Conservation (phyloP, 1,284 basidiomycete species). For the Amylostereum areolatum region DNA sequence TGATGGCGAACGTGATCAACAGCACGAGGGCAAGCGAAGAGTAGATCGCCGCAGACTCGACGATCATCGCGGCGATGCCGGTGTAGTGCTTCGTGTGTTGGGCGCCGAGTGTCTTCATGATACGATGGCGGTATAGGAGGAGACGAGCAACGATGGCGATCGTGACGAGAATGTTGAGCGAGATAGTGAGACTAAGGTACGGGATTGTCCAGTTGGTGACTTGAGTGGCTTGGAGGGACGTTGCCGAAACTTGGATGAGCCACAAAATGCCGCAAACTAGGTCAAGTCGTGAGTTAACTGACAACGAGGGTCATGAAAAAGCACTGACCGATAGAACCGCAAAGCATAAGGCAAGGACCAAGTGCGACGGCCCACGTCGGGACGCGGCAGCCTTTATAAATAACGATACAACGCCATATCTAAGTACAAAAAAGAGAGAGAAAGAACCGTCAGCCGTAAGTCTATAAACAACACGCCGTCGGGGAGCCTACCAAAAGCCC, state of each 20-base stretch:
- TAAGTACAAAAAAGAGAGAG: conserved; percentile 7
- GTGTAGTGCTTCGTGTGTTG: conserved; percentile 18
- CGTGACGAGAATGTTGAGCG: conserved; percentile 32
- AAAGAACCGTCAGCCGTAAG: not conserved
- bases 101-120: conserved; percentile 21
- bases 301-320: not conserved
- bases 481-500: conserved; percentile 23
- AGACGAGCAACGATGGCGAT: conserved; percentile 30
- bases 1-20: conserved; percentile 22
- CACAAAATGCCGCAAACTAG: conserved; percentile 9
- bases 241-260: conserved; percentile 9
- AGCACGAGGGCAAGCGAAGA: conserved; percentile 23
- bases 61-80: conserved; percentile 23
- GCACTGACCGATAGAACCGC: conserved; percentile 10
- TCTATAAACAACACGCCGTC: not conserved
- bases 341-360: conserved; percentile 9
- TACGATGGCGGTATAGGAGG: conserved; percentile 21
- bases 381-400: conserved; percentile 12
- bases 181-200: conserved; percentile 13
- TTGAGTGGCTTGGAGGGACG: conserved; percentile 6
- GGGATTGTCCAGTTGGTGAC: conserved; percentile 9
- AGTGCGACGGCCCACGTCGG: conserved; percentile 3
- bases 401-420: conserved; percentile 23
- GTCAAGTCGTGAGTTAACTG: not conserved
- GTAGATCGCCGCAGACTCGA: conserved; percentile 27